Conservation (phyloP, 257 asterid genomes). For the Penstemon eatonii region DNA sequence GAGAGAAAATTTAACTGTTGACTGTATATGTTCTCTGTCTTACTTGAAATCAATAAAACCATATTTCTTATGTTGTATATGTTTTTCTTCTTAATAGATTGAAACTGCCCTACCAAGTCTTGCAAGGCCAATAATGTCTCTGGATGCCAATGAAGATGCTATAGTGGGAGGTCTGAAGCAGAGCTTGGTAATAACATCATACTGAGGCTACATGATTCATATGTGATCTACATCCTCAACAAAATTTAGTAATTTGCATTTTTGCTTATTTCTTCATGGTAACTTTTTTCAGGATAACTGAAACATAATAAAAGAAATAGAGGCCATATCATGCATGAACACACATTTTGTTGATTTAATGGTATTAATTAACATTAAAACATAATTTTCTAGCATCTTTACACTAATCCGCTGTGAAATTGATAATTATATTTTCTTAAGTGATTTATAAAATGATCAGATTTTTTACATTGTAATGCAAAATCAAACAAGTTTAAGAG, state of each 20-base stretch:
- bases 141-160: conserved; percentile 95
- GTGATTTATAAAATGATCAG: conserved; percentile 5
- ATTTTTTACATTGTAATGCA: conserved; percentile 10
- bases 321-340: not conserved
- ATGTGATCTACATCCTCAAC: conserved; percentile 11
- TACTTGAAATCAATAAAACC: conserved; percentile 20
- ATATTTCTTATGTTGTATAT: conserved; percentile 26
- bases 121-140: conserved; percentile 91
- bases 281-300: not conserved
- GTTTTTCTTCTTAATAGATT: conserved; percentile 60
- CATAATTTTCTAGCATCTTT: not conserved
- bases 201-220: conserved; percentile 25
- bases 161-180: conserved; percentile 86
- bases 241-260: not conserved
- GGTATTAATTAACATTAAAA: not conserved
- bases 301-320: not conserved
- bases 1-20: conserved; percentile 3
- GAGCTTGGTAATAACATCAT: conserved; percentile 68
- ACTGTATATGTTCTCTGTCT: conserved; percentile 7
- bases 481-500: not conserved
- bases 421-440: not conserved
- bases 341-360: conserved; percentile 1
- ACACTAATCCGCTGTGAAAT: conserved; percentile 1
- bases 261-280: not conserved
- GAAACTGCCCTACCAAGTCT: conserved; percentile 94